phyloP scores from a whole-genome alignment of 2,329 filamentous ascomycete genomes.

The Talaromyces verruculosus region DNA sequence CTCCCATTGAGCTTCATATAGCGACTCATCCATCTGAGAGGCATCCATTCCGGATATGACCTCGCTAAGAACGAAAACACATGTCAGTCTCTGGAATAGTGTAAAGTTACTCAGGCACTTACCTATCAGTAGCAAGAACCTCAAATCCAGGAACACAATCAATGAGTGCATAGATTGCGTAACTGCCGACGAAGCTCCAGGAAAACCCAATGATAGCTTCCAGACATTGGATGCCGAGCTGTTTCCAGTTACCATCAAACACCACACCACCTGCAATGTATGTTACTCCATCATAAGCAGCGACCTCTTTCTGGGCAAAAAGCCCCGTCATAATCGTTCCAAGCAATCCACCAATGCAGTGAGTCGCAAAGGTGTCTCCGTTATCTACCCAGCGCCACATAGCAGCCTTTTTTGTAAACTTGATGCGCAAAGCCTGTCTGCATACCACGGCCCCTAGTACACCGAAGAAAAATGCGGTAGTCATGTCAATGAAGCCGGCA shows the following conservation, averaged over 20 bases:
- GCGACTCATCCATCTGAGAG: constrained; percentile 53
- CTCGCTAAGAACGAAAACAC: constrained; percentile 29
- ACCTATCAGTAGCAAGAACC: constrained; percentile 55
- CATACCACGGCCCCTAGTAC: constrained; percentile 50
- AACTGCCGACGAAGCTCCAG: constrained; percentile 53
- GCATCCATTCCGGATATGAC: constrained; percentile 51
- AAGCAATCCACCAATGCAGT: constrained; percentile 54
- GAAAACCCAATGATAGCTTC: constrained; percentile 54
- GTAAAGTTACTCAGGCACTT: constrained; percentile 29
- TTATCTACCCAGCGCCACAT: constrained; percentile 55
- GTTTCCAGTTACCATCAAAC: constrained; percentile 50
- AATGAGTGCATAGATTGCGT: constrained; percentile 51
- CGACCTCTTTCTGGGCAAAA: constrained; percentile 53
- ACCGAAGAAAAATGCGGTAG: constrained; percentile 52
- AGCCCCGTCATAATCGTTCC: constrained; percentile 54
- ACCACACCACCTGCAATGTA: constrained; percentile 54
- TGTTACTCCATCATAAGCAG: constrained; percentile 50
- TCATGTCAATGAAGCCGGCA: constrained; percentile 52
- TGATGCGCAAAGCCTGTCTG: constrained; percentile 55
- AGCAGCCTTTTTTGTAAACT: constrained; percentile 52
- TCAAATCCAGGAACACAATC: constrained; percentile 56
- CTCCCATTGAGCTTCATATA: constrained; percentile 40
- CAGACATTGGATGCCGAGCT: constrained; percentile 53
- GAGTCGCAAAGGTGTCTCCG: constrained; percentile 57
- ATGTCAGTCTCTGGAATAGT: background rate